These are phyloP conservation scores for Populus trichocarpa DNA, from an alignment of 441 rosid species.

Conservation along the genomic window DNA sequence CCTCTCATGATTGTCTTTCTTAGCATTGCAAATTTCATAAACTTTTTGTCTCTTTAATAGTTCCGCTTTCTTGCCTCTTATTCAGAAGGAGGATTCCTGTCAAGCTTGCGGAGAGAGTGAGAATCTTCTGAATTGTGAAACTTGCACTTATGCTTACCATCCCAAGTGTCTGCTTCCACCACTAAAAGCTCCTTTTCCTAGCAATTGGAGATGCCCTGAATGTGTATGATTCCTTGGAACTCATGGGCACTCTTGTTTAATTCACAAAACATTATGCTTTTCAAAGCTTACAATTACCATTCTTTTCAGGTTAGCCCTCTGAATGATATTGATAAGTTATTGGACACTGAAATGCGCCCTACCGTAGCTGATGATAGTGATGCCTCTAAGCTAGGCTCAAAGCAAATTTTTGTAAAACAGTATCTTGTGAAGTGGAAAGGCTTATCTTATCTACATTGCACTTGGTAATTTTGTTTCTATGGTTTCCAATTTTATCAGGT, in stretches of 20 bases:
- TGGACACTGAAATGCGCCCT: conserved; percentile 95
- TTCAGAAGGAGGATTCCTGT: conserved; percentile 78
- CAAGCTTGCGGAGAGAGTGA: conserved; percentile 89
- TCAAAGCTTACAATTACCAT: conserved; percentile 17
- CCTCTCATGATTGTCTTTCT: neutral
- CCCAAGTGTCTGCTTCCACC: conserved; percentile 87
- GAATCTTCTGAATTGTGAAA: conserved; percentile 74
- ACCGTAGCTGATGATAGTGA: conserved; percentile 67
- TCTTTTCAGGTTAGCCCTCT: conserved; percentile 87
- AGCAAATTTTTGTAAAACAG: conserved; percentile 85
- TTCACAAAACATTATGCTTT: conserved; percentile 7
- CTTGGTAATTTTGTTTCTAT: conserved; percentile 51
- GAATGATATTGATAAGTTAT: conserved; percentile 87
- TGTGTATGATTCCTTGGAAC: conserved; percentile 59
- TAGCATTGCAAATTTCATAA: neutral
- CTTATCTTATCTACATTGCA: conserved; percentile 91
- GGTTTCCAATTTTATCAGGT: neutral
- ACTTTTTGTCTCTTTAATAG: neutral
- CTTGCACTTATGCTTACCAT: conserved; percentile 87
- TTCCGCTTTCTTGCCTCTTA: neutral
- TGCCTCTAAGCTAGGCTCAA: conserved; percentile 61
- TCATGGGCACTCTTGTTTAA: neutral
- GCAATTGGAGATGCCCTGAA: conserved; percentile 98
- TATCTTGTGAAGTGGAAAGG: conserved; percentile 99
- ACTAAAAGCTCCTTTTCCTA: conserved; percentile 57